Evolutionary conservation across 768 basidiomycete species (phyloP).

Genomic region (Gloeophyllum trabeum): DNA sequence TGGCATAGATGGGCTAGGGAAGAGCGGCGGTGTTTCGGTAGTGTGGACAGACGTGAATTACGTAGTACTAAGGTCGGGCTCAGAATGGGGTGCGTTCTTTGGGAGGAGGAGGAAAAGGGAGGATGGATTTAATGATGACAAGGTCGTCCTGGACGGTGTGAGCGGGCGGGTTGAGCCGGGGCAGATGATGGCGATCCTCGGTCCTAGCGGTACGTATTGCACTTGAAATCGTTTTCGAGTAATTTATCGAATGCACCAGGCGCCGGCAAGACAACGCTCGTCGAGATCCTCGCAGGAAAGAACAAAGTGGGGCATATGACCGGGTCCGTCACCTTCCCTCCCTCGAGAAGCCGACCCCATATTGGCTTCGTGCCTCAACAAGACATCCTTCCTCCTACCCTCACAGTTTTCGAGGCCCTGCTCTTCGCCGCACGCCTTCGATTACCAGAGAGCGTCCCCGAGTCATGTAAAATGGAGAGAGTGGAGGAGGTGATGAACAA

Average conservation of each 20-base stretch:
- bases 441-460: constrained; percentile 60
- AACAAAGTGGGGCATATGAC: constrained; percentile 59
- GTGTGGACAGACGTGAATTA: constrained; percentile 66
- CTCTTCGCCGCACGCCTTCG: constrained; percentile 80
- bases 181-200: constrained; percentile 84
- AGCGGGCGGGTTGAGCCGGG: constrained; percentile 67
- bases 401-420: constrained; percentile 50
- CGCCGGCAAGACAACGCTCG: constrained; percentile 85
- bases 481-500: constrained; percentile 66
- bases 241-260: constrained; percentile 22
- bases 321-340: constrained; percentile 53
- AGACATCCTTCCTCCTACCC: constrained; percentile 63
- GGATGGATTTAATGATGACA: constrained; percentile 28
- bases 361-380: constrained; percentile 85
- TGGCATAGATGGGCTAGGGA: constrained; percentile 22
- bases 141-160: constrained; percentile 59
- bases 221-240: not conserved
- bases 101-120: constrained; percentile 6
- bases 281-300: constrained; percentile 84
- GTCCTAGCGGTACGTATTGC: constrained; percentile 61
- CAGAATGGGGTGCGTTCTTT: constrained; percentile 2
- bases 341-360: constrained; percentile 24
- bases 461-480: constrained; percentile 48
- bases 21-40: constrained; percentile 44
- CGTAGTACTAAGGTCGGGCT: constrained; percentile 27